Conservation (phyloP, 768 basidiomycete species). For the Russula earlei region DNA sequence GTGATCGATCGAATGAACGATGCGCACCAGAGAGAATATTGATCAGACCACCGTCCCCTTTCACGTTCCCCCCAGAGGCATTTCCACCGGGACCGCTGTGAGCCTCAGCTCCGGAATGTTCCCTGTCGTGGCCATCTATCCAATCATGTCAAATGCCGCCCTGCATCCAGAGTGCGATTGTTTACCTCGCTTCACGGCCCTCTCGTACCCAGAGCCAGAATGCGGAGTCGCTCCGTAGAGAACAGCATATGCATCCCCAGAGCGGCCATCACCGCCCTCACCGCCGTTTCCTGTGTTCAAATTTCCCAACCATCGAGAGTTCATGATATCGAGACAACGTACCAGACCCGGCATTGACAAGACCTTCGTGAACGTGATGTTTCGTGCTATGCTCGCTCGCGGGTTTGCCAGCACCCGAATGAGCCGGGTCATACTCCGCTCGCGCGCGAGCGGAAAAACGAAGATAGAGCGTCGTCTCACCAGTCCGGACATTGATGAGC, state of each 20-base stretch:
- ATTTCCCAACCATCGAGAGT: not conserved
- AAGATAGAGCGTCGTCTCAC: not conserved
- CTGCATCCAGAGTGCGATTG: not conserved
- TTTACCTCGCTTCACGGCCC: not conserved
- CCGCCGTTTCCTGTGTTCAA: conserved; percentile 7
- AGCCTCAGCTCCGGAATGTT: not conserved
- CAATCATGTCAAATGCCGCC: not conserved
- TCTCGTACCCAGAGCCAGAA: not conserved
- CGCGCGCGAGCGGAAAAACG: not conserved
- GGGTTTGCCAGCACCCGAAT: not conserved
- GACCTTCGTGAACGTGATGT: not conserved
- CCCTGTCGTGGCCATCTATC: not conserved
- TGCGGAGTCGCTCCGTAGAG: not conserved
- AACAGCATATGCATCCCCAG: conserved; percentile 5
- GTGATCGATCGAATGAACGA: not conserved
- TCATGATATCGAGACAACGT: not conserved
- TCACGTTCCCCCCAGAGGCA: conserved; percentile 10
- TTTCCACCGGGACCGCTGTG: conserved; percentile 11
- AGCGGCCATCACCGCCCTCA: conserved; percentile 5
- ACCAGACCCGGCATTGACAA: conserved; percentile 4
- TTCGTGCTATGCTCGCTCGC: not conserved
- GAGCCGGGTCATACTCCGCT: not conserved
- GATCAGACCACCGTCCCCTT: conserved; percentile 4
- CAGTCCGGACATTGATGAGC: not conserved
- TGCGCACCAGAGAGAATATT: conserved; percentile 11